Evolutionary conservation across 352 stramenopile genomes (phyloP).

Genomic region (Saprolegnia parasitica): DNA sequence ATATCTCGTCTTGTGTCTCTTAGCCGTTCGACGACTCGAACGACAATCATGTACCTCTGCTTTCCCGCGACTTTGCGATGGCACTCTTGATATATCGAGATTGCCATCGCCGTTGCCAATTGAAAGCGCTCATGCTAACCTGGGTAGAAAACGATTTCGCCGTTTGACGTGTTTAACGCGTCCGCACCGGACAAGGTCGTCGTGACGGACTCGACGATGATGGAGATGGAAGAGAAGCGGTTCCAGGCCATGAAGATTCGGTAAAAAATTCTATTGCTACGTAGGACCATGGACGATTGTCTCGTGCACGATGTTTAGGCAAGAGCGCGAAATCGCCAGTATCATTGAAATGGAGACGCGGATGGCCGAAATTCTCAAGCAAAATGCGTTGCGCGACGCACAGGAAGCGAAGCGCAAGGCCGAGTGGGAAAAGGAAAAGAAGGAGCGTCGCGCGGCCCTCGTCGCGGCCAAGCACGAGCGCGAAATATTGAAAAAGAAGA

Average conservation of each 20-base stretch:
- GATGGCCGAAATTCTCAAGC: slow-evolving; percentile 57
- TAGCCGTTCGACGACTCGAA: slow-evolving; percentile 11
- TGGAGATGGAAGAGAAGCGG: slow-evolving; percentile 56
- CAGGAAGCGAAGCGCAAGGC: slow-evolving; percentile 55
- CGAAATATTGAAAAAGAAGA: slow-evolving; percentile 56
- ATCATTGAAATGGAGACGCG: slow-evolving; percentile 78
- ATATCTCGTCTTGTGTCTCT: neutral
- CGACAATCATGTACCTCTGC: slow-evolving; percentile 4
- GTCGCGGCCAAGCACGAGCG: slow-evolving; percentile 54
- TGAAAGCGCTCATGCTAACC: neutral
- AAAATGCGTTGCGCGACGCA: slow-evolving; percentile 46
- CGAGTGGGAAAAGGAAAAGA: slow-evolving; percentile 55
- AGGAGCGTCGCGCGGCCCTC: slow-evolving; percentile 41
- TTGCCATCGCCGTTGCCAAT: neutral
- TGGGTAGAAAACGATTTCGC: slow-evolving; percentile 20
- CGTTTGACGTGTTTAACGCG: slow-evolving; percentile 26
- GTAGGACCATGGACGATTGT: too few species aligned
- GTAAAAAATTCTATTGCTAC: too few species aligned
- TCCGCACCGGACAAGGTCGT: slow-evolving; percentile 18
- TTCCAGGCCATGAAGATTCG: slow-evolving; percentile 62
- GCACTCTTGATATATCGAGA: neutral
- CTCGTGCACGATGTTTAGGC: too few species aligned
- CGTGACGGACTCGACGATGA: slow-evolving; percentile 45
- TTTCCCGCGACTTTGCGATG: neutral
- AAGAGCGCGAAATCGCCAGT: slow-evolving; percentile 64